phyloP scores from a whole-genome alignment of 2,329 filamentous ascomycete species.

The Byssoonygena ceratinophila region DNA sequence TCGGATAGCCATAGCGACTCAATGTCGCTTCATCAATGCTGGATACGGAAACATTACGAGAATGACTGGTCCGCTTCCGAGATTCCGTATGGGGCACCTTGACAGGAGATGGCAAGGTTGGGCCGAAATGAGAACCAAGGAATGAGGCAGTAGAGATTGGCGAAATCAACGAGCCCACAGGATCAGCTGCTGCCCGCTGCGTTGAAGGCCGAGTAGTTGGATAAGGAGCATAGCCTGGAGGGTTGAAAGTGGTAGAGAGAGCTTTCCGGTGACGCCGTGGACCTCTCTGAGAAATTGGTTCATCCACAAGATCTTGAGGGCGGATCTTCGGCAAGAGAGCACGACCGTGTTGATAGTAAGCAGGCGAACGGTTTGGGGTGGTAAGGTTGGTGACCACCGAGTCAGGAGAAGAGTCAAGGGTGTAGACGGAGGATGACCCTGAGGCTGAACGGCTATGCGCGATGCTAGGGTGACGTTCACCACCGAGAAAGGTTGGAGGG shows the following conservation, averaged over 20 bases:
- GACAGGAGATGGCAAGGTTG: slow-evolving; percentile 55
- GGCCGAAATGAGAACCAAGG: slow-evolving; percentile 23
- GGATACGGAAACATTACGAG: slow-evolving; percentile 55
- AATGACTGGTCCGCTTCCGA: slow-evolving; percentile 31
- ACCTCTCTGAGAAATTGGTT: slow-evolving; percentile 41
- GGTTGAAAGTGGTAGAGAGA: slow-evolving; percentile 44
- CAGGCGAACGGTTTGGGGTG: slow-evolving; percentile 60
- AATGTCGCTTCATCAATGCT: slow-evolving; percentile 57
- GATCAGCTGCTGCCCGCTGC: slow-evolving; percentile 39
- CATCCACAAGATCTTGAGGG: slow-evolving; percentile 67
- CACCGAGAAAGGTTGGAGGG: slow-evolving; percentile 28
- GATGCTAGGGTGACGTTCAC: slow-evolving; percentile 26
- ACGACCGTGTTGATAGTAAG: slow-evolving; percentile 64
- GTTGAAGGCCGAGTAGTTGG: slow-evolving; percentile 31
- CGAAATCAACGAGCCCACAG: slow-evolving; percentile 37
- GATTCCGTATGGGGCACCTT: slow-evolving; percentile 40
- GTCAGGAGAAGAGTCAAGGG: slow-evolving; percentile 55
- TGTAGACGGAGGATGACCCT: slow-evolving; percentile 50
- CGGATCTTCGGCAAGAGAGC: slow-evolving; percentile 76
- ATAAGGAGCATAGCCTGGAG: slow-evolving; percentile 44
- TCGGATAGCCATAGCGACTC: slow-evolving; percentile 68
- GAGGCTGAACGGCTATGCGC: slow-evolving; percentile 54
- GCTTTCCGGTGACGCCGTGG: slow-evolving; percentile 49
- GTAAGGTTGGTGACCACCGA: slow-evolving; percentile 58
- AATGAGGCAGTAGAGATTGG: slow-evolving; percentile 29